These are phyloP conservation scores for Begonia loranthoides DNA, from an alignment of 306 rosid genomes.

Conservation along the genomic window DNA sequence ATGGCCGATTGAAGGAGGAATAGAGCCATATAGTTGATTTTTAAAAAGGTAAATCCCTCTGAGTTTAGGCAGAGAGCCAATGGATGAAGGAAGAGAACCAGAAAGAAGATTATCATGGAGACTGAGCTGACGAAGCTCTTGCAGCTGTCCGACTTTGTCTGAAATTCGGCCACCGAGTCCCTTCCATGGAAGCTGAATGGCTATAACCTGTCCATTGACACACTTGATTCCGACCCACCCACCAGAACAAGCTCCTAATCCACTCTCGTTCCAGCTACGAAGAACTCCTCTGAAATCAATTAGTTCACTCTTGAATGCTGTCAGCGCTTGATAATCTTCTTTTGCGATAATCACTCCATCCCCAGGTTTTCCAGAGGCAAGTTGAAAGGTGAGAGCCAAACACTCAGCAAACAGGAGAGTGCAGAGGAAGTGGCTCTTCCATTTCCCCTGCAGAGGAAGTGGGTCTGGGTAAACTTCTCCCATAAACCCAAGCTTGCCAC, in stretches of 20 bases:
- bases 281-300: conserved; percentile 49
- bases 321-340: conserved; percentile 48
- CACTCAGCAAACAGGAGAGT: conserved; percentile 5
- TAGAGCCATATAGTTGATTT: conserved; percentile 64
- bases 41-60: conserved; percentile 93
- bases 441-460: conserved; percentile 8
- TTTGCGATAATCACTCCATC: conserved; percentile 51
- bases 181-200: conserved; percentile 90
- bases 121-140: conserved; percentile 55
- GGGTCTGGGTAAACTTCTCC: conserved; percentile 8
- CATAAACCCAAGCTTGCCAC: background rate
- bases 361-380: conserved; percentile 31
- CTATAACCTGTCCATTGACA: conserved; percentile 73
- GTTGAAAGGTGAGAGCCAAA: conserved; percentile 10
- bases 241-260: conserved; percentile 74
- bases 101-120: conserved; percentile 59
- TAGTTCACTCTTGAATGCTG: conserved; percentile 50
- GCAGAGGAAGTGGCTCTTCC: background rate
- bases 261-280: conserved; percentile 78
- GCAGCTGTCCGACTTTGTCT: conserved; percentile 64
- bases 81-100: conserved; percentile 55
- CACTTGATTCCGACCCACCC: conserved; percentile 90
- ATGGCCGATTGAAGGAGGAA: conserved; percentile 68
- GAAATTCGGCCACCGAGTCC: conserved; percentile 70
- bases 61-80: conserved; percentile 64